Conservation (phyloP, 371 early-diverging fungal genomes). For the Chytridiales sp. region DNA sequence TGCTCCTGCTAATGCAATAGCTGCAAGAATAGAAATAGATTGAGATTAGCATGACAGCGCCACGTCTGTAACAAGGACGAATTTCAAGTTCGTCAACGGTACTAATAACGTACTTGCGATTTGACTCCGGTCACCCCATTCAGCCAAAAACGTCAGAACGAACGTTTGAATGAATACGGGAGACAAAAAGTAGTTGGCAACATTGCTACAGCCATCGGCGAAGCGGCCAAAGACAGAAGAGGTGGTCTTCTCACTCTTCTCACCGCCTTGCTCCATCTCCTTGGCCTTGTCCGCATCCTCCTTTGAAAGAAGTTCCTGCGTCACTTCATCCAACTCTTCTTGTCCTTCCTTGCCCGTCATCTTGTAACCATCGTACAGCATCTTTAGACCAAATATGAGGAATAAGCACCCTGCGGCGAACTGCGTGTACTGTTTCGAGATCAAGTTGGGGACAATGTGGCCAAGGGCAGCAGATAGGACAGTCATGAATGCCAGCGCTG, state of each 20-base stretch:
- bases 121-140: slow-evolving; percentile 97
- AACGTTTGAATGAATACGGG: slow-evolving; percentile 94
- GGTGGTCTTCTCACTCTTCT: slow-evolving; percentile 13
- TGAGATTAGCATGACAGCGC: no score
- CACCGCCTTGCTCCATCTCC: slow-evolving; percentile 52
- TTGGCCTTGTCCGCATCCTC: slow-evolving; percentile 63
- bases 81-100: neutral
- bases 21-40: slow-evolving; percentile 59
- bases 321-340: slow-evolving; percentile 88
- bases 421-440: slow-evolving; percentile 84
- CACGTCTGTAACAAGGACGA: no score
- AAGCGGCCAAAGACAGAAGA: neutral
- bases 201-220: slow-evolving; percentile 57
- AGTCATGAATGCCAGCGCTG: slow-evolving; percentile 89
- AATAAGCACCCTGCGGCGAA: slow-evolving; percentile 80
- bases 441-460: slow-evolving; percentile 78
- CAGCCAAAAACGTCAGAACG: slow-evolving; percentile 91
- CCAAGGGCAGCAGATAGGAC: slow-evolving; percentile 90
- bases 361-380: slow-evolving; percentile 79
- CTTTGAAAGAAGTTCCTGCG: slow-evolving; percentile 78
- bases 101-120: slow-evolving; percentile 39
- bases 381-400: slow-evolving; percentile 85
- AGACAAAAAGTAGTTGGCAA: slow-evolving; percentile 69
- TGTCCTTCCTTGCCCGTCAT: slow-evolving; percentile 85
- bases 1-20: slow-evolving; percentile 93